Evolutionary conservation across 1,139 yeast species (phyloP).

Genomic region (Scheffersomyces cryptocercus): DNA sequence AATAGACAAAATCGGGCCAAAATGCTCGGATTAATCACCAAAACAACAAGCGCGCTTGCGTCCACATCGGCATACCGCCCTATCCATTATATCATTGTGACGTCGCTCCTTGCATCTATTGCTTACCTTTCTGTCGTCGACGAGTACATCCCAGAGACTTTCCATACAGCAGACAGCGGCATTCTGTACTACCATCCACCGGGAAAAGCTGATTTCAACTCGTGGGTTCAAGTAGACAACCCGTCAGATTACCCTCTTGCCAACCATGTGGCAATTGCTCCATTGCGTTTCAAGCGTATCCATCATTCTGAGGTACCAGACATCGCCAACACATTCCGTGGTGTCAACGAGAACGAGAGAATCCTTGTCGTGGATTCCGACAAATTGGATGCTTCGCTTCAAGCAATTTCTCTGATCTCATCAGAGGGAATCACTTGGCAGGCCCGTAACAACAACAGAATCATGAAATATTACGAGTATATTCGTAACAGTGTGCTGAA

Average conservation of each 20-base stretch:
- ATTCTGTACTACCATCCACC: slow-evolving; percentile 48
- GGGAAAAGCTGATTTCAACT: slow-evolving; percentile 32
- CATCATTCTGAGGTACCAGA: slow-evolving; percentile 34
- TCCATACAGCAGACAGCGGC: slow-evolving; percentile 19
- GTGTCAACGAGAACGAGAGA: slow-evolving; percentile 37
- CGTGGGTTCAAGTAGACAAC: slow-evolving; percentile 43
- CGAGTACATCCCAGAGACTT: slow-evolving; percentile 59
- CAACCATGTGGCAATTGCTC: slow-evolving; percentile 50
- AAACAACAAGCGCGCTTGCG: slow-evolving; percentile 50
- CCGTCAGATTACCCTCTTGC: slow-evolving; percentile 37
- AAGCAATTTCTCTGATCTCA: slow-evolving; percentile 29
- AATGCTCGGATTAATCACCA: slow-evolving; percentile 29
- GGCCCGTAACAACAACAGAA: slow-evolving; percentile 62
- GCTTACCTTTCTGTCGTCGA: slow-evolving; percentile 84
- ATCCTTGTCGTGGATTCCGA: slow-evolving; percentile 43
- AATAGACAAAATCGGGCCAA: too few species aligned
- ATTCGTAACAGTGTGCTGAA: slow-evolving; percentile 45
- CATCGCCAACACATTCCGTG: slow-evolving; percentile 31
- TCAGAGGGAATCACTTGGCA: slow-evolving; percentile 59
- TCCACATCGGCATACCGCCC: slow-evolving; percentile 79
- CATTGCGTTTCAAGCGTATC: slow-evolving; percentile 54
- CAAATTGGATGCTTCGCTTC: slow-evolving; percentile 33
- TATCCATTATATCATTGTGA: slow-evolving; percentile 78
- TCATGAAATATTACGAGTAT: slow-evolving; percentile 68
- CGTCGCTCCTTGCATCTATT: slow-evolving; percentile 74